A percentile compares a stretch with the other conserved stretches of the same genome.
phyloP scores from a whole-genome alignment of 1,284 basidiomycete genomes.

The Austroboletus sp. region DNA sequence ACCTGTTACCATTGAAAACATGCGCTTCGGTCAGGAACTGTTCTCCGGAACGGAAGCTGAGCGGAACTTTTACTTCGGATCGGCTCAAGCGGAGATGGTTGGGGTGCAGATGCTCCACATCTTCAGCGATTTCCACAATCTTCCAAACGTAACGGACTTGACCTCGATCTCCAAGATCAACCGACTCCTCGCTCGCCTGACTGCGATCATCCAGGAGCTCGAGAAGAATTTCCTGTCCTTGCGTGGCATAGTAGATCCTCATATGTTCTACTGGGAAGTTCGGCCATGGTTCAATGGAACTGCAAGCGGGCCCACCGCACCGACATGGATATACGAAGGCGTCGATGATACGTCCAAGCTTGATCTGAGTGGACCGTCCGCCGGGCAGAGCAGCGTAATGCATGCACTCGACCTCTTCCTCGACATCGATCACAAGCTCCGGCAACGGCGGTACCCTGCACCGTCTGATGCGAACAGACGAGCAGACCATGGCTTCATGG shows the following conservation, averaged over 20 bases:
- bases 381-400: conserved; percentile 90
- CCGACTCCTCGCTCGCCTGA: conserved; percentile 65
- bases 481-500: conserved; percentile 71
- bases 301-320: conserved; percentile 45
- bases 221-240: conserved; percentile 64
- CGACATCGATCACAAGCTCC: conserved; percentile 77
- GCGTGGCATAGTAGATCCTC: conserved; percentile 73
- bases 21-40: conserved; percentile 54
- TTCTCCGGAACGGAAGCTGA: conserved; percentile 89
- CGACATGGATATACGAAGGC: conserved; percentile 82
- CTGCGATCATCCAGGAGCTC: conserved; percentile 68
- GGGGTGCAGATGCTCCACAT: conserved; percentile 83
- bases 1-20: conserved; percentile 55
- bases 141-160: conserved; percentile 67
- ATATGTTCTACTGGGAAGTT: conserved; percentile 84
- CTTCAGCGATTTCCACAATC: conserved; percentile 74
- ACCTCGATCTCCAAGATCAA: conserved; percentile 67
- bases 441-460: conserved; percentile 61
- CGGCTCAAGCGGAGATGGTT: conserved; percentile 78
- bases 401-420: conserved; percentile 77
- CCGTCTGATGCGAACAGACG: conserved; percentile 60
- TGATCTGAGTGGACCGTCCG: conserved; percentile 82
- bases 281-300: conserved; percentile 93
- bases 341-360: conserved; percentile 52
- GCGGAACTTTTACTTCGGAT: conserved; percentile 80